phyloP scores from a whole-genome alignment of 805 yeast genomes.

The Nakazawaea siamensis region DNA sequence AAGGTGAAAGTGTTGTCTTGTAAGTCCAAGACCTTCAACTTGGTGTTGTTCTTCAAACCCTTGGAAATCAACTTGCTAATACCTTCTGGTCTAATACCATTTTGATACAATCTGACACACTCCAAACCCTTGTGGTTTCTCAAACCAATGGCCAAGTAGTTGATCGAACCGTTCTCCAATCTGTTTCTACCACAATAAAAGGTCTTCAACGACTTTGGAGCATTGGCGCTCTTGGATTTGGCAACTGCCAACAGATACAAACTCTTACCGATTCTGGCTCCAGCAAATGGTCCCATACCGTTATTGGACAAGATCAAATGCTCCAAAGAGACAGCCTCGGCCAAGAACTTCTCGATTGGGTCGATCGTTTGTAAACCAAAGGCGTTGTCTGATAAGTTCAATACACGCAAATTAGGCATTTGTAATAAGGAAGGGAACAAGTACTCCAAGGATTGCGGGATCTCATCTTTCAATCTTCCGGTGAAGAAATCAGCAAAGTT shows the following conservation, averaged over 20 bases:
- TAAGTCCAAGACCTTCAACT: slow-evolving; percentile 66
- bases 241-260: slow-evolving; percentile 62
- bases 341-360: slow-evolving; percentile 71
- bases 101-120: slow-evolving; percentile 79
- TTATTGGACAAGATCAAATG: slow-evolving; percentile 88
- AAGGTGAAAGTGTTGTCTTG: slow-evolving; percentile 93
- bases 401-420: slow-evolving; percentile 59
- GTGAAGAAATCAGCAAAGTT: slow-evolving; percentile 92
- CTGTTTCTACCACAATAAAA: slow-evolving; percentile 97
- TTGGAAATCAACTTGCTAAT: slow-evolving; percentile 62
- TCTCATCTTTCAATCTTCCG: slow-evolving; percentile 90
- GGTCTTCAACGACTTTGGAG: slow-evolving; percentile 56
- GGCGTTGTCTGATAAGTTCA: slow-evolving; percentile 91
- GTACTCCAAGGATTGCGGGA: slow-evolving; percentile 71
- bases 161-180: slow-evolving; percentile 89
- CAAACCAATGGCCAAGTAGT: slow-evolving; percentile 76
- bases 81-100: slow-evolving; percentile 96
- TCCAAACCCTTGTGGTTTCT: slow-evolving; percentile 70
- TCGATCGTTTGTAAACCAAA: slow-evolving; percentile 94
- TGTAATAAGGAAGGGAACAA: slow-evolving; percentile 67
- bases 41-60: slow-evolving; percentile 58
- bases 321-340: slow-evolving; percentile 69
- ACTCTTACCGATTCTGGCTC: slow-evolving; percentile 87
- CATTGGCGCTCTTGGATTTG: slow-evolving; percentile 39
- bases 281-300: slow-evolving; percentile 98